Evolutionary conservation across 2,329 filamentous ascomycete genomes (phyloP).

Genomic region (Dendrostoma leiphaemia): DNA sequence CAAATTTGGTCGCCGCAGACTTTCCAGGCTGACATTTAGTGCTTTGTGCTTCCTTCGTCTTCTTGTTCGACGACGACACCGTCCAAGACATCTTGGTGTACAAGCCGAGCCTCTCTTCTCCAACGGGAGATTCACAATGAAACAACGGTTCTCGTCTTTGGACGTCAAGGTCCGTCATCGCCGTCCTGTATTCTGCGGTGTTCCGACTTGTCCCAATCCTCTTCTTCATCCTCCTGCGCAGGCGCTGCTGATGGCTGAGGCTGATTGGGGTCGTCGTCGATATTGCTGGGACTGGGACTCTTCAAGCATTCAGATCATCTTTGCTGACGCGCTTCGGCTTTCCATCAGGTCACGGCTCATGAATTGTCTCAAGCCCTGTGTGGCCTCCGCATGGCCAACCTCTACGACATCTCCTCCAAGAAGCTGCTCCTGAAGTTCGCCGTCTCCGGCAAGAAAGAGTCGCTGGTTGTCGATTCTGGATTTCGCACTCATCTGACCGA

Average conservation of each 20-base stretch:
- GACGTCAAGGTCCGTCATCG: constrained; percentile 67
- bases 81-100: too few species aligned
- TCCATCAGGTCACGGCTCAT: constrained; percentile 78
- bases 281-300: background rate
- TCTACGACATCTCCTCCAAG: constrained; percentile 93
- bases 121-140: constrained; percentile 51
- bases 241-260: background rate
- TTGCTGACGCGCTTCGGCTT: background rate
- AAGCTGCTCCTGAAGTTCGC: constrained; percentile 96
- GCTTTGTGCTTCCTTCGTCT: too few species aligned
- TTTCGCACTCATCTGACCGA: constrained; percentile 94
- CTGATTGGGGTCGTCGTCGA: background rate
- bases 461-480: constrained; percentile 89
- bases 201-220: too few species aligned
- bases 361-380: constrained; percentile 79
- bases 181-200: background rate
- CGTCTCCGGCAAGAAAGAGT: constrained; percentile 83
- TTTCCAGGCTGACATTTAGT: too few species aligned
- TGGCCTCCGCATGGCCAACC: constrained; percentile 80
- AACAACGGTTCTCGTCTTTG: constrained; percentile 76
- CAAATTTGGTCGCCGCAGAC: too few species aligned
- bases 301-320: background rate
- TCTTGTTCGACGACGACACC: too few species aligned
- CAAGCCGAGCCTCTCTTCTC: too few species aligned
- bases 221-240: background rate